Evolutionary conservation across 2,329 filamentous ascomycete species (phyloP), one percentile per base, ranked within the genome.

Genomic region (Gyromitra esculenta): DNA sequence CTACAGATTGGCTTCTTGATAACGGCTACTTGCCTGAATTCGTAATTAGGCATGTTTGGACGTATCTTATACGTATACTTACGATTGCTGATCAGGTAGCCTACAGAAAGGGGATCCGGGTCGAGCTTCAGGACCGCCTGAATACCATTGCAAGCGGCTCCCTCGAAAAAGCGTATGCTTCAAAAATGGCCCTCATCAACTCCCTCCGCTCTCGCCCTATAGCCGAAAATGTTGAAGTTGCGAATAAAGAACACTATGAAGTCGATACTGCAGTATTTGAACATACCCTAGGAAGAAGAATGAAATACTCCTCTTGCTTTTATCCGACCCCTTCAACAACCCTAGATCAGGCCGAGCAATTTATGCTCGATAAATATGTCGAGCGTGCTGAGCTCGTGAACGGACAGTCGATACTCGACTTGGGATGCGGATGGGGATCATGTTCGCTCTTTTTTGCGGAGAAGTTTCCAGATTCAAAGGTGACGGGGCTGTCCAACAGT

Each of bases 201-300:
- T 83, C 86, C 2, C 85, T 91, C n/a, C 86, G 88, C 21, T 85
- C 84, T 15, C 85, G 87, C 45, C 89, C 90, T 9, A 91, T 92
- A 78, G 91, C 90, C n/a, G 87, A 92, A 79, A 88, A 91, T 82
- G 91, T 90, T 0, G 86, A 85, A 2, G 84, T 86, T 1, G 90
- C 91, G 25, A 92, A 92, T 82, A 84, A 87, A 80, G 90, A 92
- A 85, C 90, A 92, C 83, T 92, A 92, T 81, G 90, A 92, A 83
- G 90, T 92, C 52, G 89, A 89, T 50, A 91, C 90, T 0, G 88
- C 88, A 2, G 88, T 92, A 31, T 82, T 92, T 52, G 83, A 84
- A 37, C 87, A 86, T 37, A 89, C 87, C 82, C 84, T 92, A 11
- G 91, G 91, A 0, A 89, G 89, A 2, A 84, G 90, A 70, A 92